Evolutionary conservation across 306 rosid species (phyloP), one percentile per base, ranked within the genome.

Genomic region (Pterocarpus macrocarpus): DNA sequence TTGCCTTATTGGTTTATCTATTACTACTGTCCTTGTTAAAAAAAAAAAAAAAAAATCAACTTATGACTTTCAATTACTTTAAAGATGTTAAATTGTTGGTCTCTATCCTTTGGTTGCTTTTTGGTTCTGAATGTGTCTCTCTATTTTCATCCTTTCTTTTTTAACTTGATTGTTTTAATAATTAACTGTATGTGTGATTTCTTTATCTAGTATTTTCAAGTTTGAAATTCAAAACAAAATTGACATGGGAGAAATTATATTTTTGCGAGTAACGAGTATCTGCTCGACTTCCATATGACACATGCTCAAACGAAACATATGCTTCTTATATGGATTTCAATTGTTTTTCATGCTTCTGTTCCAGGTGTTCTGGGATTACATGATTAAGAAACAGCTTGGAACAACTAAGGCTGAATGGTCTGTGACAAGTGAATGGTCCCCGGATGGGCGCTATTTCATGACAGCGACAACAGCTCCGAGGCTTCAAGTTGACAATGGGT

Each of bases 381-480:
- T 12, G 17, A 97, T 89, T 79, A 88, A 71, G 85, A 90, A 90
- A 69, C 97, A 90, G 84, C 89, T 95, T 76, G 89, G 74, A 73
- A 14, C 90, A 82, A 93, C 94, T 2, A 91, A 78, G 87, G 97
- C 97, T 44, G 99, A 93, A 81, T 91, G 92, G 88, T 95, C 99
- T 43, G 97, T 95, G 79, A 87, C 97, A 30, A 91, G 97, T 76
- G 99, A 95, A 85, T 95, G 99, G 97, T 95, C 99, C 72, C 90
- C 99, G 1, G 94, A 93, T 87, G 99, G 99, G 62, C 75, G 90
- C 81, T 95, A 91, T 86, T 93, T 95, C 90, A 91, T 95, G 99
- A 95, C 99, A 43, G 97, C 97, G 22, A 93, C 99, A 56, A 95
- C 99, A 12, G 97, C 99, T 73, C 99, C 99, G 36, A 91, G 99